Base-by-base conservation (phyloP, 2,329 filamentous ascomycete genomes). In the Rhinocladiella mackenziei region DNA sequence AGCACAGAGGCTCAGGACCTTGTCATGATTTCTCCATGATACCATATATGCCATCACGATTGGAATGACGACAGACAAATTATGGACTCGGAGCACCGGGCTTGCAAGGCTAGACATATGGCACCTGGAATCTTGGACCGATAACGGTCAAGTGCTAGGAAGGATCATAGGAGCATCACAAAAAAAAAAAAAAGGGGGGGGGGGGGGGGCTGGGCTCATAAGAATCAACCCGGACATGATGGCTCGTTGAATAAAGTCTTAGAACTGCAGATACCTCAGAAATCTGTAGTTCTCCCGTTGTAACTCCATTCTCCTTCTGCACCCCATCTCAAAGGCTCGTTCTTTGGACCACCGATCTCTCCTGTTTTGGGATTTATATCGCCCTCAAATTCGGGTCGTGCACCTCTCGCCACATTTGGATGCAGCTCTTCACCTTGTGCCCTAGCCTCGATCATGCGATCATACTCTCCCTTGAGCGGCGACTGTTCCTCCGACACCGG, bases 321-420 rank as follows among this genome's bases (percentile, higher is more conserved):
- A 0, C 89, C 89, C 91, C 91, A 96, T 58, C 89, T 72, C 62
- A 97, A 62, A 39, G 92, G 92, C 68, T 98, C 91, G 62, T 94
- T 97, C 80, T 97, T 98, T 4, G 92, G 92, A 1, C 92, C 92
- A 4, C 92, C 92, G 8, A 96, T 80, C 74, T 98, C 92, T 17
- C 92, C 92, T 1, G 92, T 98, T 73, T 83, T 84, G 2, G 92
- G 92, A 65, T 98, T 97, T 43, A 74, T 76, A 41, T 97, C 89
- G 46, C 92, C 92, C 56, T 91, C 82, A 59, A 98, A 98, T 69
- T 97, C 91, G 1, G 92, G 89, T 59, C 82, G 78, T 31, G 89
- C 84, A 25, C 91, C 91, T 53, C 81, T 72, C 53, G 83, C 74
- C 45, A 91, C 69, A 62, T 88, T 81, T 0, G 81, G 82, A 61